Base-by-base conservation (phyloP, 2,329 filamentous ascomycete species). In the Massarina eburnea region DNA sequence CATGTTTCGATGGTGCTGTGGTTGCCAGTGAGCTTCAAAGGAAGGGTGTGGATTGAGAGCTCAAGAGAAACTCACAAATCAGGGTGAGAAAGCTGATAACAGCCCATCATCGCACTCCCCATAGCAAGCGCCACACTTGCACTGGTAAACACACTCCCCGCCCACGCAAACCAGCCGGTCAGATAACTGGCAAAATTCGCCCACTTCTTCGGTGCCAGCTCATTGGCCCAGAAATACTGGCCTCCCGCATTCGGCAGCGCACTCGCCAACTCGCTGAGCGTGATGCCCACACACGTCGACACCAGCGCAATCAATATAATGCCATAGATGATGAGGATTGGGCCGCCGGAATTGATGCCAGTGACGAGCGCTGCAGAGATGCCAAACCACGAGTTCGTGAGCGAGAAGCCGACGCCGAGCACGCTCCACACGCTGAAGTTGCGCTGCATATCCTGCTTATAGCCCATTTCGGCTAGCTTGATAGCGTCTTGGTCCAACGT, bases 131-230 rank as follows among this genome's bases (percentile, higher is more conserved):
- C 74, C 15, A 80, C 76, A 62, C 75, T 78, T 15, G 79, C 77
- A 52, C 69, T 76, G 7, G 77, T 80, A 50, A 80, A 81, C 43
- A 81, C 73, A 18, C 73, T 71, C 14, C 77, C 78, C n/a, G 76
- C 75, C 71, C 77, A 81, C 2, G 76, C 76, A 46, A 80, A 72
- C 71, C 74, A 80, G 1, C 76, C 76, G 1, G 74, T 77, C 39
- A 76, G 42, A 44, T 78, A 79, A 10, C 72, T 74, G 5, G 71
- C 67, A 43, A 77, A 69, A 21, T 73, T 73, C 2, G 73, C 69
- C 46, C 70, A 77, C 45, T 63, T 71, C 51, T 63, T 72, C 2
- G 76, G 74, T 2, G 75, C 74, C 50, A 80, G 57, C 45, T 76
- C 71, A 41, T 71, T 74, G 1, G 76, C 73, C 75, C 76, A 79